These are phyloP conservation scores for Metschnikowia kofuensis DNA, from an alignment of 805 yeast genomes.

Conservation along the genomic window DNA sequence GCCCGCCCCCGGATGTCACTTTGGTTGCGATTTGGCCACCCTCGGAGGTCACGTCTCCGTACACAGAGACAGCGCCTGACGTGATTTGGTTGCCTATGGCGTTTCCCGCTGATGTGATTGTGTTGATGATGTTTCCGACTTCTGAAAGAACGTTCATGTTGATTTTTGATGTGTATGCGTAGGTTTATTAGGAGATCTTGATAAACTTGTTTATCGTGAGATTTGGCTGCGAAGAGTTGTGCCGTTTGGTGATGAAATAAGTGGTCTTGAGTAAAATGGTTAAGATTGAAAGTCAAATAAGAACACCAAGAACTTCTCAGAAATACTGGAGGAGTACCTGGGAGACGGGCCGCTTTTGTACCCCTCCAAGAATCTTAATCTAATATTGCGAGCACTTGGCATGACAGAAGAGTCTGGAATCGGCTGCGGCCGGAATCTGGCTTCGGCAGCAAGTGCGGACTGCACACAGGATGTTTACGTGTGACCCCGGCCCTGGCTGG, in stretches of 20 bases:
- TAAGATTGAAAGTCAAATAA: too few relatives aligned
- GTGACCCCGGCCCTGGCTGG: not conserved
- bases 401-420: not conserved
- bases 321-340: not conserved
- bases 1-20: not conserved
- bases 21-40: not conserved
- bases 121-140: slow-evolving; percentile 8
- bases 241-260: too few relatives aligned
- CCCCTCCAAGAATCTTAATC: not conserved
- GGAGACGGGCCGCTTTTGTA: not conserved
- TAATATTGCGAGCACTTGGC: not conserved
- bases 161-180: not conserved
- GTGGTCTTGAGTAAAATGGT: too few relatives aligned
- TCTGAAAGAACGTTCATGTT: slow-evolving; percentile 6
- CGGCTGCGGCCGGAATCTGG: slow-evolving; percentile 1
- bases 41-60: slow-evolving; percentile 1
- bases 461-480: not conserved
- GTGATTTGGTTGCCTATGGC: slow-evolving; percentile 6
- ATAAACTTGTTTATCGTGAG: too few relatives aligned
- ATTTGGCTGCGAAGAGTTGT: not conserved
- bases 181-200: too few relatives aligned
- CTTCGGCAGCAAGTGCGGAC: not conserved
- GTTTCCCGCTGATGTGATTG: slow-evolving; percentile 8
- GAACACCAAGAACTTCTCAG: too few relatives aligned
- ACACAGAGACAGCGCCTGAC: slow-evolving; percentile 11